Evolutionary conservation across 2,329 filamentous ascomycete genomes (phyloP).

Genomic region (Cladophialophora immunda): DNA sequence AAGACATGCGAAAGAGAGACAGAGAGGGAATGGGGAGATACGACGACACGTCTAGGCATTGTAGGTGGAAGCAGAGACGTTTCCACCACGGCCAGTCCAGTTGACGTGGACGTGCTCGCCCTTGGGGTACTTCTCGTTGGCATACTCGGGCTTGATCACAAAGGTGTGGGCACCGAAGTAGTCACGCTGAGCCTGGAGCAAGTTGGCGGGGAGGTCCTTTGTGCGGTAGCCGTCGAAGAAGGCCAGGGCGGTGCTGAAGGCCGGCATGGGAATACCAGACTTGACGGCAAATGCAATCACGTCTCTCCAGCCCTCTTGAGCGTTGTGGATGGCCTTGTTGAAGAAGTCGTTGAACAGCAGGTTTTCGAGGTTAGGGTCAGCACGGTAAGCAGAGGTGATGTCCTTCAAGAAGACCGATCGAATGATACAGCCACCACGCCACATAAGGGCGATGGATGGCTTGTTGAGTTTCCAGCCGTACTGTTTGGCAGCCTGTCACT

Average conservation of each 20-base stretch:
- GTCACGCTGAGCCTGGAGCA: slow-evolving; percentile 98
- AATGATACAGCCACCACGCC: slow-evolving; percentile 99
- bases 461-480: slow-evolving; percentile 99
- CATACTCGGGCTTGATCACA: slow-evolving; percentile 82
- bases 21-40: neutral
- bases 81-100: slow-evolving; percentile 98
- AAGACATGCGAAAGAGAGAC: neutral
- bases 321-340: slow-evolving; percentile 98
- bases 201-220: slow-evolving; percentile 95
- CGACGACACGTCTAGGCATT: slow-evolving; percentile 73
- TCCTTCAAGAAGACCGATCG: slow-evolving; percentile 99
- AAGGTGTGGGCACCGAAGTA: slow-evolving; percentile 98
- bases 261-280: slow-evolving; percentile 93
- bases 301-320: slow-evolving; percentile 90
- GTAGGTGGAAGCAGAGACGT: slow-evolving; percentile 97
- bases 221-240: slow-evolving; percentile 99
- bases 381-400: slow-evolving; percentile 96
- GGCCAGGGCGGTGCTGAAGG: slow-evolving; percentile 94
- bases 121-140: slow-evolving; percentile 79
- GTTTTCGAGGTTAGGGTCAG: slow-evolving; percentile 94
- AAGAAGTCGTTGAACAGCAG: slow-evolving; percentile 99
- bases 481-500: slow-evolving; percentile 82
- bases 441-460: slow-evolving; percentile 99
- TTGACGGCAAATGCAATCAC: slow-evolving; percentile 90
- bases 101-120: slow-evolving; percentile 97